Evolutionary conservation across 2,329 filamentous ascomycete species (phyloP), one percentile per base, ranked within the genome.

Genomic region (Ceratocystis papillata): DNA sequence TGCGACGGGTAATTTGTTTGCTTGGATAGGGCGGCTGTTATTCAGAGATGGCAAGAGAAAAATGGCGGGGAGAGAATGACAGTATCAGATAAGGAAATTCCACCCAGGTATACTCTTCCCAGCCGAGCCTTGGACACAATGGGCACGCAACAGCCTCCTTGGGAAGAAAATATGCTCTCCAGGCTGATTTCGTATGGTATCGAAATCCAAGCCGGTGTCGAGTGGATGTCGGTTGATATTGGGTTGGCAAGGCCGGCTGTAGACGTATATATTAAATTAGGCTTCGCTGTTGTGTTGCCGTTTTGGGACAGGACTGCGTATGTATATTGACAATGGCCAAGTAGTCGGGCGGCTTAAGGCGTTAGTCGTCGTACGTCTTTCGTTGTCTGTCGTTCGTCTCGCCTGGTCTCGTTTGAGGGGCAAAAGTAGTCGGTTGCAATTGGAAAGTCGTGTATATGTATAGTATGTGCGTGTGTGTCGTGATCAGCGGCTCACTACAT

Each of bases 401-500:
- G 37, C 37, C 10, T 15, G 37, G 12, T 41, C 37, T 41, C 37
- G 37, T 41, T 41, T 15, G 10, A 41, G 37, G 37, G 37, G 37
- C 37, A 41, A 41, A 12, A 41, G 37, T 15, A 2, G 37, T 15
- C 12, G 37, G 37, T 41, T 15, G 37, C 37, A 41, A 41, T 41
- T 41, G 12, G 37, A 1, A 41, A 41, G 37, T 41, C 37, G 48
- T 20, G 48, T 50, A 22, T 50, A 22, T 20, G 48, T 50, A 22
- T 50, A 22, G 17, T 50, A 12, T 22, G 48, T 50, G 48, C 48
- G 48, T 53, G 48, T 53, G 48, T 53, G 48, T 53, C 22, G 48
- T 53, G 48, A 28, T 53, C 48, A 53, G 12, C 48, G 48, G 48
- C 48, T 53, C 48, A 53, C 48, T 53, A 53, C 48, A 53, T 53